Conservation (phyloP, 2,329 filamentous ascomycete genomes). For the Penicillium rolfsii region DNA sequence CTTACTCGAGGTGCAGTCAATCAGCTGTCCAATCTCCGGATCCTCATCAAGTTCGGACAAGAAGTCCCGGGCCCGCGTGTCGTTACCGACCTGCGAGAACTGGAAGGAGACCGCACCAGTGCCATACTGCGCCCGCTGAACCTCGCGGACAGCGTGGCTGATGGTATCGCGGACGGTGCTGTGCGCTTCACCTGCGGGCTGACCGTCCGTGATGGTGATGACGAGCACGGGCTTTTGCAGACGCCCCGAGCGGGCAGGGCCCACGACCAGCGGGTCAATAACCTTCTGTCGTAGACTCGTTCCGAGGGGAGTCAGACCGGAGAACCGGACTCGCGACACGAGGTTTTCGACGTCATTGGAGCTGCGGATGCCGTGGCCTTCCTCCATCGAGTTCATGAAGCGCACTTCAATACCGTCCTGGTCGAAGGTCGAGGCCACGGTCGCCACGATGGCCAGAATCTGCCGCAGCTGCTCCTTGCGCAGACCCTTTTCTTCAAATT, state of each 20-base stretch:
- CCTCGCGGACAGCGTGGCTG: slow-evolving; percentile 56
- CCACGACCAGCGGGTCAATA: slow-evolving; percentile 62
- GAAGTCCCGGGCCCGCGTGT: slow-evolving; percentile 66
- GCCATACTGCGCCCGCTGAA: slow-evolving; percentile 57
- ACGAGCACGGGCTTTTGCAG: slow-evolving; percentile 67
- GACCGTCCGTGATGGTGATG: slow-evolving; percentile 68
- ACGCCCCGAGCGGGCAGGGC: slow-evolving; percentile 55
- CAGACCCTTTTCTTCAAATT: slow-evolving; percentile 68
- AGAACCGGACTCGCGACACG: slow-evolving; percentile 63
- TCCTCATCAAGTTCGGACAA: slow-evolving; percentile 66
- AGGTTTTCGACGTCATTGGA: slow-evolving; percentile 63
- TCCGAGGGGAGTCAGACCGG: slow-evolving; percentile 69
- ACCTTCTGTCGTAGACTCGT: slow-evolving; percentile 66
- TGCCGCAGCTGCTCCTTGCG: slow-evolving; percentile 68
- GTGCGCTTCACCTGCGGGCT: slow-evolving; percentile 65
- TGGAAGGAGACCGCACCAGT: slow-evolving; percentile 66
- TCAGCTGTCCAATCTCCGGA: slow-evolving; percentile 61
- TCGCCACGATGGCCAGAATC: slow-evolving; percentile 66
- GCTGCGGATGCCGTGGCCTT: slow-evolving; percentile 58
- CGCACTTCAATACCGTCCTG: slow-evolving; percentile 68
- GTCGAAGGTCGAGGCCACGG: slow-evolving; percentile 69
- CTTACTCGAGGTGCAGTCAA: slow-evolving; percentile 71
- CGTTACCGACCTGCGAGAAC: slow-evolving; percentile 71
- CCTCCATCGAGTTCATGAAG: slow-evolving; percentile 67
- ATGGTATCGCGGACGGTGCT: slow-evolving; percentile 62